Evolutionary conservation across 768 basidiomycete genomes (phyloP), one percentile per base, ranked within the genome.

Genomic region (Neoboletus brunneissimus): DNA sequence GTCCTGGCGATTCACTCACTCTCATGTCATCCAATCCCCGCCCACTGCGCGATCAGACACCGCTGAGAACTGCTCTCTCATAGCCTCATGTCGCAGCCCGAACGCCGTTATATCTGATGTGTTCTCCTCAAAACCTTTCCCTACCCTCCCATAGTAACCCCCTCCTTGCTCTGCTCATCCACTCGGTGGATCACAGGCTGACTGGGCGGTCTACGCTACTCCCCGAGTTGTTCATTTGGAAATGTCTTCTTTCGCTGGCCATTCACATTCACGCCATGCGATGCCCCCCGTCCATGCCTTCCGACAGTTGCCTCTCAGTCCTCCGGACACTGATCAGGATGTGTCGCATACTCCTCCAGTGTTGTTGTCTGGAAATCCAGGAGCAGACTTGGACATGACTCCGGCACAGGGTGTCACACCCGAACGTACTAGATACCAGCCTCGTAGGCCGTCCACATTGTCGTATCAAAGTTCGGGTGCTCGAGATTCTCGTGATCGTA

Each of bases 391-490:
- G 38, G 68, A 67, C 38, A n/a, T 38, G 32, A 18, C 35, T 13
- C 45, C 37, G 8, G n/a, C 41, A n/a, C 22, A 45, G 51, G 42
- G 34, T 7, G 3, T 16, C 27, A 11, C 52, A 3, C 52, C 58
- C 29, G 67, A 56, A 35, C 62, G 59, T 29, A 12, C 59, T 42
- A 49, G 54, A 53, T 35, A 57, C 34, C 77, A 77, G 16, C 66
- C 77, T 55, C 78, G 79, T 20, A 78, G 72, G 54, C 72, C 72
- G 5, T 81, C 82, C 5, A 77, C 82, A 0, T 76, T 88, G 25
- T 71, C 80, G 4, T 89, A 89, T 69, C 76, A 83, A 58, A 77
- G 69, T 53, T 75, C 82, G 16, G 70, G 72, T 27, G 61, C 77
- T 47, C 76, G 78, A 7, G 81, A 84, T 38, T 57, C 65, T 45